Conservation (phyloP, 1,284 basidiomycete genomes). For the Ceratobasidium sp. region DNA sequence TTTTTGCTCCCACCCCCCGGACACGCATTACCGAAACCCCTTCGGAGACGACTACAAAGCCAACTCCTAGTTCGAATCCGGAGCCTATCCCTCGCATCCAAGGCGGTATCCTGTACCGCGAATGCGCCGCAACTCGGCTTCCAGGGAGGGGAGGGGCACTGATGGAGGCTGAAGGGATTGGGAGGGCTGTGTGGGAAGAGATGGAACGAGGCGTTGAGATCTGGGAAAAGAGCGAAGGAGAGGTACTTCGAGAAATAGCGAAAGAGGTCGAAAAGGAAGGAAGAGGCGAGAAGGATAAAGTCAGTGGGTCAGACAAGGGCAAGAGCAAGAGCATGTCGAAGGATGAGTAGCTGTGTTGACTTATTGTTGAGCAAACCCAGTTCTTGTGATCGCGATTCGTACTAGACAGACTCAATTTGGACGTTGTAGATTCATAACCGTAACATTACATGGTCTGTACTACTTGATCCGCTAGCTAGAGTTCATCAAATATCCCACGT, state of each 20-base stretch:
- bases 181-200: slow-evolving; percentile 78
- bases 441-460: too few relatives aligned
- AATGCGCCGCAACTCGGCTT: slow-evolving; percentile 73
- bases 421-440: too few relatives aligned
- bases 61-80: slow-evolving; percentile 49
- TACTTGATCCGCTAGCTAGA: too few relatives aligned
- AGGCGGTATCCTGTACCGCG: slow-evolving; percentile 79
- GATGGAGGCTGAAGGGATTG: slow-evolving; percentile 73
- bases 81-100: slow-evolving; percentile 70
- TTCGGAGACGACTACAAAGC: slow-evolving; percentile 35
- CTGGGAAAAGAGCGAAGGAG: slow-evolving; percentile 43
- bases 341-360: neutral
- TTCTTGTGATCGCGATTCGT: neutral
- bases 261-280: slow-evolving; percentile 41
- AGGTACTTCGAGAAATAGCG: slow-evolving; percentile 31
- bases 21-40: slow-evolving; percentile 52
- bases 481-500: too few relatives aligned
- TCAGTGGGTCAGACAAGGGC: slow-evolving; percentile 66
- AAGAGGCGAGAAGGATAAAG: slow-evolving; percentile 68
- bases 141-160: slow-evolving; percentile 65
- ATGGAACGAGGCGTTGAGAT: slow-evolving; percentile 56
- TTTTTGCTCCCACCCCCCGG: slow-evolving; percentile 84
- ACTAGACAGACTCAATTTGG: neutral
- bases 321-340: slow-evolving; percentile 40
- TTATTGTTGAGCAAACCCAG: neutral